phyloP scores from a whole-genome alignment of 177 flowering plant species.

The Tripterygium wilfordii region DNA sequence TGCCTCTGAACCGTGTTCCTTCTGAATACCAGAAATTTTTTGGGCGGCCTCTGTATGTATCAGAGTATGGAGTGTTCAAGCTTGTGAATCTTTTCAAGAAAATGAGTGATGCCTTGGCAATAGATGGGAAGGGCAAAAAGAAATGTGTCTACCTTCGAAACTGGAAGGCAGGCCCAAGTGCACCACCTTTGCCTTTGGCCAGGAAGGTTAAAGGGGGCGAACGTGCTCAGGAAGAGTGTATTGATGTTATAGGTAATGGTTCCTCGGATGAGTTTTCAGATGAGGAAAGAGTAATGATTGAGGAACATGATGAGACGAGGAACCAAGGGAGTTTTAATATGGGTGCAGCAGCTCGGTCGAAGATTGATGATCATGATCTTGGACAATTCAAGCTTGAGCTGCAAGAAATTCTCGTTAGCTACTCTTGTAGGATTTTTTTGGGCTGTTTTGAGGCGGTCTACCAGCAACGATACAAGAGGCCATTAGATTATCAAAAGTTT shows the following conservation, averaged over 20 bases:
- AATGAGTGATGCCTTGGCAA: slow-evolving; percentile 53
- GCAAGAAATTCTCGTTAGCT: slow-evolving; percentile 92
- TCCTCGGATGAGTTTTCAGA: slow-evolving; percentile 78
- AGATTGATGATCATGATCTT: slow-evolving; percentile 22
- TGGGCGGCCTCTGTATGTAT: slow-evolving; percentile 73
- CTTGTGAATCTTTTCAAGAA: slow-evolving; percentile 82
- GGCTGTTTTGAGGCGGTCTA: slow-evolving; percentile 66
- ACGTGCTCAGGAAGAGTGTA: slow-evolving; percentile 39
- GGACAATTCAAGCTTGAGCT: slow-evolving; percentile 63
- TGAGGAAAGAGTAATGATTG: slow-evolving; percentile 40
- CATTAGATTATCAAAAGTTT: slow-evolving; percentile 46
- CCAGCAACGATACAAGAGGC: slow-evolving; percentile 75
- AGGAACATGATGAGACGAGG: slow-evolving; percentile 27
- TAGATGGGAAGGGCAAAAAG: slow-evolving; percentile 68
- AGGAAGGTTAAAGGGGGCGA: slow-evolving; percentile 53
- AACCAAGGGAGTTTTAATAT: slow-evolving; percentile 13
- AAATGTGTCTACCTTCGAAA: slow-evolving; percentile 59
- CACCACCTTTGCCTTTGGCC: slow-evolving; percentile 23
- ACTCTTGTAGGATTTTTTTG: slow-evolving; percentile 57
- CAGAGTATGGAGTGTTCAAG: slow-evolving; percentile 73
- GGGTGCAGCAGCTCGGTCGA: slow-evolving; percentile 9
- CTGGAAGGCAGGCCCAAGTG: slow-evolving; percentile 35
- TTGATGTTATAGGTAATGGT: slow-evolving; percentile 22
- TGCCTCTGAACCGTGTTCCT: slow-evolving; percentile 63
- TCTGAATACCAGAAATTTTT: slow-evolving; percentile 69